phyloP scores from a whole-genome alignment of 2,329 filamentous ascomycete genomes.

The Tricladium varicosporioides region DNA sequence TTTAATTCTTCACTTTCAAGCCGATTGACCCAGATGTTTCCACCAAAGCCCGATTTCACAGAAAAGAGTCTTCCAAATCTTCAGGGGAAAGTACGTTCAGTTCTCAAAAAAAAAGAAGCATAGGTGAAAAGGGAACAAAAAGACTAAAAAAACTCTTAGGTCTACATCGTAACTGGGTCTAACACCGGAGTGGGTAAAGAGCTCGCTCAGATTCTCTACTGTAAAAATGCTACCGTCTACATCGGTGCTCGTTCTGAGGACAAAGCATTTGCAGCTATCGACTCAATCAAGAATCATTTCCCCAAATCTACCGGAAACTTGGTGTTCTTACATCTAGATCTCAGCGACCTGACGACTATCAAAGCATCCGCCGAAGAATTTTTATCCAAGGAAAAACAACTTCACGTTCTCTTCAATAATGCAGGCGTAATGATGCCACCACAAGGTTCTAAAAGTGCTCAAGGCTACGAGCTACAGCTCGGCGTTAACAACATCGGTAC shows the following conservation, averaged over 20 bases:
- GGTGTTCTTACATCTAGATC: constrained; percentile 36
- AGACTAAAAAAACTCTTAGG: constrained; percentile 5
- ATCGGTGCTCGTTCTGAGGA: constrained; percentile 38
- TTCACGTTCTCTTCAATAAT: constrained; percentile 40
- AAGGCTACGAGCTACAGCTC: constrained; percentile 36
- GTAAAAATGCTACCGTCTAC: constrained; percentile 41
- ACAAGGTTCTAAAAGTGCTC: constrained; percentile 27
- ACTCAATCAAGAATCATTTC: constrained; percentile 30
- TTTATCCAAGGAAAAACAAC: constrained; percentile 31
- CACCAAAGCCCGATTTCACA: constrained; percentile 1
- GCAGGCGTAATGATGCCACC: constrained; percentile 37
- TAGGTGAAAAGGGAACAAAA: too few relatives aligned
- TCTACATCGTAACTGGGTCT: constrained; percentile 36
- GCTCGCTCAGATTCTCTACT: constrained; percentile 37
- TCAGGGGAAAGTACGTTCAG: not conserved
- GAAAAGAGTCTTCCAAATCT: not conserved
- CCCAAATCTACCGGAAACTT: constrained; percentile 33
- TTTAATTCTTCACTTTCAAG: too few relatives aligned
- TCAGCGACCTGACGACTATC: constrained; percentile 37
- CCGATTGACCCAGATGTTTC: not conserved
- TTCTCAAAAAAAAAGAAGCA: not conserved
- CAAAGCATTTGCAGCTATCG: constrained; percentile 39
- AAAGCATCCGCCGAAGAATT: constrained; percentile 37
- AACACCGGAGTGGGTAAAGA: constrained; percentile 38
- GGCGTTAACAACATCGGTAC: constrained; percentile 36